Conservation (phyloP, 1,139 yeast genomes). For the Yamadazyma friedrichii region DNA sequence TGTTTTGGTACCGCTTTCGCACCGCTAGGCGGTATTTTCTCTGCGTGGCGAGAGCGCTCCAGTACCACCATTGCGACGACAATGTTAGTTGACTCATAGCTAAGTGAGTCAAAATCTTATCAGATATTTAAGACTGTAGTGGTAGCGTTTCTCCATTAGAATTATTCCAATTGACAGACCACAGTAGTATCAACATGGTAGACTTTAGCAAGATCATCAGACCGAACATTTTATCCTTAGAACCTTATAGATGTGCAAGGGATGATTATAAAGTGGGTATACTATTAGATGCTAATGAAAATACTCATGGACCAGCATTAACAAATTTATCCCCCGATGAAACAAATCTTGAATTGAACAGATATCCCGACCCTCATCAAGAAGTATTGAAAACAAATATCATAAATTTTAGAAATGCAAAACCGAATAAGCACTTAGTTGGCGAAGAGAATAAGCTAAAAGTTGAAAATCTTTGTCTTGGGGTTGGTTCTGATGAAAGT, state of each 20-base stretch:
- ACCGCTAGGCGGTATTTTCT: no score
- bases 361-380: slow-evolving; percentile 98
- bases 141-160: not conserved
- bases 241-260: slow-evolving; percentile 95
- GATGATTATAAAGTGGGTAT: slow-evolving; percentile 88
- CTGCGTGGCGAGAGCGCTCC: no score
- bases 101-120: not conserved
- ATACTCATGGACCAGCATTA: slow-evolving; percentile 87
- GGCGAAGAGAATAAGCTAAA: slow-evolving; percentile 31
- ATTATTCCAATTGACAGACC: not conserved
- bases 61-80: not conserved
- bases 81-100: slow-evolving; percentile 6
- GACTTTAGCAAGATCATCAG: slow-evolving; percentile 62
- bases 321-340: slow-evolving; percentile 24
- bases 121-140: not conserved
- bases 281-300: slow-evolving; percentile 92
- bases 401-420: slow-evolving; percentile 65
- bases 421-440: slow-evolving; percentile 27
- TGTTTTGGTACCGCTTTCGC: no score
- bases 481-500: slow-evolving; percentile 97
- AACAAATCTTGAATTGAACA: slow-evolving; percentile 55
- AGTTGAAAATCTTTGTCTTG: slow-evolving; percentile 78
- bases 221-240: slow-evolving; percentile 76
- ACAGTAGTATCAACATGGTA: slow-evolving; percentile 10
- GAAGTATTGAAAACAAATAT: slow-evolving; percentile 70